phyloP scores from a whole-genome alignment of 345 rosid species.

The Reutealis trisperma region DNA sequence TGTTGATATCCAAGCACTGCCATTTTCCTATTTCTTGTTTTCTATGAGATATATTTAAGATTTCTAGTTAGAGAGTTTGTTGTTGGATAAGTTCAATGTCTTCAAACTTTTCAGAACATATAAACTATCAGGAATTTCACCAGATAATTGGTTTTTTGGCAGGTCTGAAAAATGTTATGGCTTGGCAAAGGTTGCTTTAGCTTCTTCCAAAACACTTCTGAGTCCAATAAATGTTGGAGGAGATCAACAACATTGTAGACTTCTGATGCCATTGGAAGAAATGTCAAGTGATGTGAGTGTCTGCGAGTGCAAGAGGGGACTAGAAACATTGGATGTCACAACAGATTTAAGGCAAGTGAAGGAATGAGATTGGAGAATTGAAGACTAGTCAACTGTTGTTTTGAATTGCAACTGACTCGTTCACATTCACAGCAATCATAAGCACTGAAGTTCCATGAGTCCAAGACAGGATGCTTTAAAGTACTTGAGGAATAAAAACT shows the following conservation, averaged over 20 bases:
- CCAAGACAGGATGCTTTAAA: not conserved
- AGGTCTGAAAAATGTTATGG: constrained; percentile 35
- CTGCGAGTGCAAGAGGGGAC: no score
- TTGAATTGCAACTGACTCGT: not conserved
- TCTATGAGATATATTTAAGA: no score
- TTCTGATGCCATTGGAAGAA: not conserved
- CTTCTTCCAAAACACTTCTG: constrained; percentile 35
- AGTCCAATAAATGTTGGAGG: not conserved
- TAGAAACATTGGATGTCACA: not conserved
- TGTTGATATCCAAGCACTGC: no score
- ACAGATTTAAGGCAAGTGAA: no score
- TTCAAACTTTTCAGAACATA: no score
- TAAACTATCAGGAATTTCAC: constrained; percentile 36
- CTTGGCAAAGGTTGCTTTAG: constrained; percentile 24
- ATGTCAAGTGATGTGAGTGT: not conserved
- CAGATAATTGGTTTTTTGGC: constrained; percentile 39
- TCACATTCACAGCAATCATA: constrained; percentile 24
- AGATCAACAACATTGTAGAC: no score
- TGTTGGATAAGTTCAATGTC: constrained; percentile 36
- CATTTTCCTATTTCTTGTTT: no score
- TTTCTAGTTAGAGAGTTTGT: constrained; percentile 16
- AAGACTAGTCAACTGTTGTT: not conserved
- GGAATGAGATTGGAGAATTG: not conserved
- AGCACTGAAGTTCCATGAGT: constrained; percentile 21
- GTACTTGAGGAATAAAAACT: not conserved